Evolutionary conservation across 345 rosid species (phyloP), one percentile per base, ranked within the genome.

Genomic region (Theobroma cacao): DNA sequence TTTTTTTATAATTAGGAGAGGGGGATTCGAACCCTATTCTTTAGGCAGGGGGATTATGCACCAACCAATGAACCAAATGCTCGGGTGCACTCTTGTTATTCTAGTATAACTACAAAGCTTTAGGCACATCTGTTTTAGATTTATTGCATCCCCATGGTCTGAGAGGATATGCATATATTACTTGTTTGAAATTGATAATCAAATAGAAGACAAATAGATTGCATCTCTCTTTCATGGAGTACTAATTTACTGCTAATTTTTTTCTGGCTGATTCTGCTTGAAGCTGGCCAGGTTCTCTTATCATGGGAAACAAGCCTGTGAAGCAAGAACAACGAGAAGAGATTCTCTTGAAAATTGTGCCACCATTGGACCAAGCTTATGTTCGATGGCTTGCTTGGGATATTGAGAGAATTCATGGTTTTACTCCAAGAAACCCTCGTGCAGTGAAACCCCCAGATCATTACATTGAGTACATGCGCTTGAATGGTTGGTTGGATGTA

Each of bases 301-400:
- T 56, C 77, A 92, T 92, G 98, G 95, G 98, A 67, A 92, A 89
- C 85, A 90, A 90, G 77, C 93, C 88, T 34, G 89, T 60, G 71
- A 89, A 84, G 88, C 86, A 87, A 81, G 91, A 85, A 79, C 89
- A 81, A 79, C 90, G 86, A 40, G 85, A 84, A 78, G 93, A 85
- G 83, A 70, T 86, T 9, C 79, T 82, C 34, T 28, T 89, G 87
- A 92, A 88, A 86, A 73, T 90, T 43, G 86, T 88, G 76, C 97
- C 97, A 65, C 89, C 94, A 50, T 20, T 92, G 78, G 97, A 92
- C 80, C 89, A 6, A 58, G 86, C 84, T 75, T 90, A 86, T 68
- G 43, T 86, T 7, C 90, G 90, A 59, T 94, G 97, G 97, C 94
- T 94, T 52, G 84, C 89, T 2, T 90, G 93, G 73, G 97, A 92